Evolutionary conservation across 148 eudicot species (phyloP).

Genomic region (Dianthus caryophyllus): DNA sequence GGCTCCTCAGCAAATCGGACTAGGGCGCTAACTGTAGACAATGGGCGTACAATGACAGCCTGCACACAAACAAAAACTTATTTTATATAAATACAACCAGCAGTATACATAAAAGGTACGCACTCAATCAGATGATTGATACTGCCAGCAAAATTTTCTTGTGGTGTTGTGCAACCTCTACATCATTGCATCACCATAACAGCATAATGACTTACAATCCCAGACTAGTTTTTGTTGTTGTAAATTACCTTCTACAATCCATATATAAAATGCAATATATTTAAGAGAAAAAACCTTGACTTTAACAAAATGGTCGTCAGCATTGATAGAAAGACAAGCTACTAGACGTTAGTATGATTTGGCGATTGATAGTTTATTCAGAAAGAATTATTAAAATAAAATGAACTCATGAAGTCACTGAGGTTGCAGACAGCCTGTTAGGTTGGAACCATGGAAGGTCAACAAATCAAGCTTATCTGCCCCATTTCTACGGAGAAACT

Average conservation of each 20-base stretch:
- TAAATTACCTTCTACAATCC: slow-evolving; percentile 7
- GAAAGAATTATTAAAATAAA: no score
- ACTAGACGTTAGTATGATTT: background rate
- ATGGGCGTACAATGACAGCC: slow-evolving; percentile 93
- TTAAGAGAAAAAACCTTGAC: background rate
- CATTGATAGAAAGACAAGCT: background rate
- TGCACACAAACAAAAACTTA: slow-evolving; percentile 31
- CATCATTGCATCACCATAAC: background rate
- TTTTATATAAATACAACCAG: background rate
- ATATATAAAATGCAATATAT: background rate
- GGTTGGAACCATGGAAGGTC: background rate
- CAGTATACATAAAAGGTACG: background rate
- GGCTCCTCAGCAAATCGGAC: slow-evolving; percentile 99
- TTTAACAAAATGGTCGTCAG: background rate
- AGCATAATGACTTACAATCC: background rate
- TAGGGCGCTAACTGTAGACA: slow-evolving; percentile 79
- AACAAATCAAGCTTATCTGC: background rate
- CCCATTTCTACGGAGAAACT: background rate
- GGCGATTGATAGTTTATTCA: no score
- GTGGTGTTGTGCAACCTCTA: background rate
- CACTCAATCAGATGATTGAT: background rate
- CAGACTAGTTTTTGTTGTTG: background rate
- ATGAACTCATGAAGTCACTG: background rate
- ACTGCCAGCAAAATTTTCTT: background rate
- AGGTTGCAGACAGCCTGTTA: background rate